Percentiles rank a stretch among this genome's conserved stretches.
phyloP scores from a whole-genome alignment of 805 yeast genomes.

The Candida insectorum region DNA sequence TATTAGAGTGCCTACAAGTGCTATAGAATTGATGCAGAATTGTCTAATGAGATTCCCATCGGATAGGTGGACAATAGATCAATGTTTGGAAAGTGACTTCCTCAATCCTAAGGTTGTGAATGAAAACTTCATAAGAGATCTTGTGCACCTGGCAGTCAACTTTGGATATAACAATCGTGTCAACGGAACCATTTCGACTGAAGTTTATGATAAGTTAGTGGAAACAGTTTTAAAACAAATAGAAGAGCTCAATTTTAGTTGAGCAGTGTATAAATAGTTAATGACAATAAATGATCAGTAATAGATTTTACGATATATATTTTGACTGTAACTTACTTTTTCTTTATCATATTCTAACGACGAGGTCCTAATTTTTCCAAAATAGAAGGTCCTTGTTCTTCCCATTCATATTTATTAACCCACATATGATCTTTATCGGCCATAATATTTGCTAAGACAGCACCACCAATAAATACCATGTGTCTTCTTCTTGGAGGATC shows the following conservation, averaged over 20 bases:
- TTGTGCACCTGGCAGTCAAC: slow-evolving; percentile 72
- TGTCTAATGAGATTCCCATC: slow-evolving; percentile 73
- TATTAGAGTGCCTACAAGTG: slow-evolving; percentile 61
- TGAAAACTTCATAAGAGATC: slow-evolving; percentile 59
- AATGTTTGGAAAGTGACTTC: slow-evolving; percentile 62
- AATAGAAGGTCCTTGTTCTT: slow-evolving; percentile 87
- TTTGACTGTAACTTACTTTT: slow-evolving; percentile 1
- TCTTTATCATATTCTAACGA: slow-evolving; percentile 11
- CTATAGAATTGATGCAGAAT: slow-evolving; percentile 64
- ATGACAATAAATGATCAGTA: slow-evolving; percentile 1
- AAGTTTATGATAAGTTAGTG: slow-evolving; percentile 37
- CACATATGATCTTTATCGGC: slow-evolving; percentile 98
- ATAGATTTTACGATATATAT: neutral
- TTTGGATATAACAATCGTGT: slow-evolving; percentile 54
- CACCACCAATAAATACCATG: slow-evolving; percentile 99
- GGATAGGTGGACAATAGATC: slow-evolving; percentile 60
- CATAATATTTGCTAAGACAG: slow-evolving; percentile 96
- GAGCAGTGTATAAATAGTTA: slow-evolving; percentile 5
- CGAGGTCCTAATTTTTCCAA: slow-evolving; percentile 91
- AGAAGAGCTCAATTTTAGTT: slow-evolving; percentile 33
- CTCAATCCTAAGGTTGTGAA: slow-evolving; percentile 73
- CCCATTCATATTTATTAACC: slow-evolving; percentile 96
- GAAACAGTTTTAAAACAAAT: slow-evolving; percentile 38
- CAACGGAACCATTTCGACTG: slow-evolving; percentile 38
- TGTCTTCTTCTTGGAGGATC: slow-evolving; percentile 99